A percentile compares a stretch with the other conserved stretches of the same genome.
Conservation (phyloP, 2,329 filamentous ascomycete genomes). For the Apiospora koreana region DNA sequence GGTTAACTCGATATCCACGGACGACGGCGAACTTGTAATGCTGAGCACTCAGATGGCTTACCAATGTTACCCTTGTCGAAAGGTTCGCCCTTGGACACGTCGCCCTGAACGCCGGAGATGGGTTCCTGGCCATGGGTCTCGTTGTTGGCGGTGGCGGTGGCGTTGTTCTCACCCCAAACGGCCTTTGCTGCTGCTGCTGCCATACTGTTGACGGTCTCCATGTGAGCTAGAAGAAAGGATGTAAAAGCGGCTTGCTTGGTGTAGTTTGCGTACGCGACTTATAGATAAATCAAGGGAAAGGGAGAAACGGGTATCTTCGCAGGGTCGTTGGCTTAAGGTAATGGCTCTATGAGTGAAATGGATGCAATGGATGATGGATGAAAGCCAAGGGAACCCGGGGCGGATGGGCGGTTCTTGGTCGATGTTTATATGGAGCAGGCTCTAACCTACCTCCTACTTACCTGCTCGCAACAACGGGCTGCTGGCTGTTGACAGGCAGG, state of each 20-base stretch:
- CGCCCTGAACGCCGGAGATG: slow-evolving; percentile 68
- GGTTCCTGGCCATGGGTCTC: slow-evolving; percentile 57
- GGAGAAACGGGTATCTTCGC: not conserved
- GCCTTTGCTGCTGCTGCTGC: slow-evolving; percentile 49
- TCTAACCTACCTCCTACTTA: not conserved
- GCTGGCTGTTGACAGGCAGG: not conserved
- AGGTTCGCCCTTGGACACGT: slow-evolving; percentile 68
- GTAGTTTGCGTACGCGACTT: not conserved
- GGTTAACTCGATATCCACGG: not conserved
- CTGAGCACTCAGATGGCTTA: not conserved
- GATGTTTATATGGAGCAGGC: not conserved
- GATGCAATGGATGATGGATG: not conserved
- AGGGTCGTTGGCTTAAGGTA: not conserved
- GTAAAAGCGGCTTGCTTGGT: slow-evolving; percentile 6
- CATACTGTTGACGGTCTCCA: slow-evolving; percentile 66
- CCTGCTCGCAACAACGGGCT: not conserved
- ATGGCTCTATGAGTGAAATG: not conserved
- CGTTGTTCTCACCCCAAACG: slow-evolving; percentile 46
- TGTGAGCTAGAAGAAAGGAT: slow-evolving; percentile 30
- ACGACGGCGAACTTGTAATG: not conserved
- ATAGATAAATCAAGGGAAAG: not conserved
- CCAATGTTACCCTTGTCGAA: slow-evolving; percentile 76
- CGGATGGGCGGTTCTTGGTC: not conserved
- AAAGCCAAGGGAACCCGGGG: not conserved
- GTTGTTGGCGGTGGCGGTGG: slow-evolving; percentile 10